Evolutionary conservation across 768 basidiomycete species (phyloP), one percentile per base, ranked within the genome.

Genomic region (Boletus barrowsii): DNA sequence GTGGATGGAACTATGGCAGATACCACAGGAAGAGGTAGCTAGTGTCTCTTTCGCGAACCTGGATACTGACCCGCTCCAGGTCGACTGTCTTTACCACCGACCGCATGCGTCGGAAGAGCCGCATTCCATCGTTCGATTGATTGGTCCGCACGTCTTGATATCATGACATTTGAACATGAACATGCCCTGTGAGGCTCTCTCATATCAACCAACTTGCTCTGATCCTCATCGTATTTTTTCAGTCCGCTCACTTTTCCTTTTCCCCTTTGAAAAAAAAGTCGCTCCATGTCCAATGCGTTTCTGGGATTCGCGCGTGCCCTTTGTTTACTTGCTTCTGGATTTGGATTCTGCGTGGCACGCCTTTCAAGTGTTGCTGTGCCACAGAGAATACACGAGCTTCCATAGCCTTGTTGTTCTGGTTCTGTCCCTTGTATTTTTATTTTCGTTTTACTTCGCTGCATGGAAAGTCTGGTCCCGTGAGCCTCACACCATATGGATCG

Each of bases 71-170:
- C 0, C 3, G 24, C 17, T 32, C 33, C 36, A 64, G 61, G 48
- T 47, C 49, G 14, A 36, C 2, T 3, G 44, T 37, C 7, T 24
- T 30, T 5, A 5, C n/a, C 35, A 15, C 51, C 14, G 18, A 45
- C 29, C 58, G 42, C 17, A 11, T 56, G 42, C 53, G 13, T 45
- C 46, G 42, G 43, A 62, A 46, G 42, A 64, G 29, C 20, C 54
- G 54, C 15, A 32, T 50, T 8, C 8, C 15, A 17, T 49, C 50
- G 22, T 42, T 40, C 17, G 4, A 35, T 22, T 56, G 51, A 63
- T 26, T 17, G 33, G 30, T 10, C 18, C 1, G 11, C 40, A 40
- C 5, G 22, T 9, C 20, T 13, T 26, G 18, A 22, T 20, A 51
- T 26, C 29, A 17, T 13, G 17, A 13, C 22, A 36, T 13, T 22